Evolutionary conservation across 371 early-diverging fungal species (phyloP).

Genomic region (Mortierella sp.): DNA sequence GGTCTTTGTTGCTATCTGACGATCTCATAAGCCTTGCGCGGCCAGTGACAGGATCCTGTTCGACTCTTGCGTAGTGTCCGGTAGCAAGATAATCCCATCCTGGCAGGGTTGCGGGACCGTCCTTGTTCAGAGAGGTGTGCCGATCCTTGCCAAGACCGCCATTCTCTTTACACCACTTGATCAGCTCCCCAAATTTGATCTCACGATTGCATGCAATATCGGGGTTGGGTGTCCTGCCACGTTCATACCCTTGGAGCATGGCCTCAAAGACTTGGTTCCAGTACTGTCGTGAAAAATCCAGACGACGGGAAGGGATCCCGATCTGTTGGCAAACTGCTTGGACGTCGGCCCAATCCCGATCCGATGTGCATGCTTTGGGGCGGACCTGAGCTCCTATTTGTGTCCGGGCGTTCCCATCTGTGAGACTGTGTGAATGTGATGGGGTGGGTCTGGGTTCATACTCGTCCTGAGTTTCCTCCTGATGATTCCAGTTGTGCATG

Average conservation of each 20-base stretch:
- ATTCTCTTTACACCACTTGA: slow-evolving; percentile 56
- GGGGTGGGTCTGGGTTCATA: slow-evolving; percentile 3
- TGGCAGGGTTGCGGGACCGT: no score
- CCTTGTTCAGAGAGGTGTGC: neutral
- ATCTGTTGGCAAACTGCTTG: slow-evolving; percentile 74
- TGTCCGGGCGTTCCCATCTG: neutral
- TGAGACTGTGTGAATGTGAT: neutral
- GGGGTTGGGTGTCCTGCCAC: slow-evolving; percentile 92
- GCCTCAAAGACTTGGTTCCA: slow-evolving; percentile 90
- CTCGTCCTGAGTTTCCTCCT: slow-evolving; percentile 78
- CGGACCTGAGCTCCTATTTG: slow-evolving; percentile 28
- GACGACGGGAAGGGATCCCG: slow-evolving; percentile 70
- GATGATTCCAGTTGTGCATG: slow-evolving; percentile 95
- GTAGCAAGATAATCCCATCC: slow-evolving; percentile 75
- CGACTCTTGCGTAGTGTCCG: slow-evolving; percentile 87
- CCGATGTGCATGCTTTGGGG: slow-evolving; percentile 70
- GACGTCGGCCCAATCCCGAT: slow-evolving; percentile 87
- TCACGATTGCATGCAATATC: slow-evolving; percentile 89
- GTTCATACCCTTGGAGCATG: slow-evolving; percentile 75
- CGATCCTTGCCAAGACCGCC: slow-evolving; percentile 56
- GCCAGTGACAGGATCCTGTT: slow-evolving; percentile 32
- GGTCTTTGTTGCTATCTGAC: slow-evolving; percentile 85
- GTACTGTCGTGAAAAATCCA: slow-evolving; percentile 90
- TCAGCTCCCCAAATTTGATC: slow-evolving; percentile 92
- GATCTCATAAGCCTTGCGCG: slow-evolving; percentile 23